Base-by-base conservation (phyloP, 2,329 filamentous ascomycete species). In the Elsinoe batatas region DNA sequence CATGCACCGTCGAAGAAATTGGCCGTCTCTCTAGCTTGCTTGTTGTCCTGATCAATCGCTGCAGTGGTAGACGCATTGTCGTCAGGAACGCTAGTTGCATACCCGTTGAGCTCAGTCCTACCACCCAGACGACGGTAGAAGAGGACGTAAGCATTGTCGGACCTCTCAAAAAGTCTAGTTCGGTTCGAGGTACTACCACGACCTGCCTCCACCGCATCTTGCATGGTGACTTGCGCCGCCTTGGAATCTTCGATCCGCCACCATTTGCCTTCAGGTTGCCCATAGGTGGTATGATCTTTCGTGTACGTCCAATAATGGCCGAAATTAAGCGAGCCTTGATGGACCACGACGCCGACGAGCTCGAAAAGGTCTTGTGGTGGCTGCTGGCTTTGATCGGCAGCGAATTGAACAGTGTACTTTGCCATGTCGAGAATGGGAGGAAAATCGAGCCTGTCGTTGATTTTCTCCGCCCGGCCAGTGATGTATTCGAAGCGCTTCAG, bases 281-380 rank as follows among this genome's bases (percentile, higher is more conserved):
- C 13, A 17, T 17, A 37, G 3, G 11, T 36, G 13, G 54, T 43
- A 20, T 56, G 43, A 26, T 60, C 50, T 26, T 54, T 58, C 60
- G 94, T 89, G 67, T 90, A 97, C 0, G 91, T 97, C 71, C 96
- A 97, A 71, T 98, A 98, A 68, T 98, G 93, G 0, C 93, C 93
- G 26, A 89, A 91, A 66, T 96, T 89, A 11, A 91, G 90, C 2
- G 87, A 95, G 13, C 93, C 93, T 12, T 87, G 86, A 67, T 98
- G 93, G 1, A 98, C 89, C 15, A 98, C 81, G 44, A 98, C 82
- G 2, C 93, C 93, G n/a, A 95, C 91, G 2, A 98, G 79, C 69
- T 96, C 89, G 64, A 97, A 98, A 0, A 87, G 69, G 68, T 98
- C 93, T 37, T 84, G 79, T 43, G 80, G 71, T 3, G 72, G 70